Conservation (phyloP, 78 protist species). For the Corallochytrium limacisporum region DNA sequence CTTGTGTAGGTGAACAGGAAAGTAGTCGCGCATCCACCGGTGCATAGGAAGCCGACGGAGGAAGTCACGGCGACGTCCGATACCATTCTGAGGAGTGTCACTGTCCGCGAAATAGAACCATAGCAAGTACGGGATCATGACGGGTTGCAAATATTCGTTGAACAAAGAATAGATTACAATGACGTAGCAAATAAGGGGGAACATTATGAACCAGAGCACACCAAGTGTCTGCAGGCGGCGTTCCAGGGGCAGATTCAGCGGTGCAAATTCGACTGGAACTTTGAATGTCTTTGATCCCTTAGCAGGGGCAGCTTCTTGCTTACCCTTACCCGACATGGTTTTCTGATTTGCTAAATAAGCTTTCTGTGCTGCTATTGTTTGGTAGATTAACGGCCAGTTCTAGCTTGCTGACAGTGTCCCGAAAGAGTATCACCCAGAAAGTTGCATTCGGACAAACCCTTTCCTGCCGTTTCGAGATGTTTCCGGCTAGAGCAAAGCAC, state of each 20-base stretch:
- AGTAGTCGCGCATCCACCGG: constrained; percentile 1
- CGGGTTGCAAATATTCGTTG: background rate
- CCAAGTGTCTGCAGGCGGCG: constrained; percentile 27
- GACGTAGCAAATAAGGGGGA: background rate
- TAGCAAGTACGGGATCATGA: background rate
- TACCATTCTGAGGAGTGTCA: background rate
- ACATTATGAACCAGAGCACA: background rate
- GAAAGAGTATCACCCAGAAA: too few species aligned
- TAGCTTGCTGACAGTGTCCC: too few species aligned
- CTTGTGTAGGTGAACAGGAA: constrained; percentile 1
- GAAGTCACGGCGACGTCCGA: background rate
- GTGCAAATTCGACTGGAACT: too few species aligned
- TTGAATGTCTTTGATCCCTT: too few species aligned
- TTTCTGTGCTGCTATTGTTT: too few species aligned
- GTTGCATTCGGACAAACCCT: too few species aligned
- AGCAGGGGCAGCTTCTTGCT: too few species aligned
- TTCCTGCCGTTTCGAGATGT: too few species aligned
- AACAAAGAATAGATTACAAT: background rate
- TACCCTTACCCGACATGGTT: too few species aligned
- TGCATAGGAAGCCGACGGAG: background rate
- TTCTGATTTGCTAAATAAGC: too few species aligned
- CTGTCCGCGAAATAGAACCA: background rate
- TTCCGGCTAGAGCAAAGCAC: too few species aligned
- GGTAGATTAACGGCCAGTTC: too few species aligned
- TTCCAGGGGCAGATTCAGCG: constrained; percentile 5